Evolutionary conservation across 2,329 filamentous ascomycete genomes (phyloP), one percentile per base, ranked within the genome.

Genomic region (Hortaea werneckii): DNA sequence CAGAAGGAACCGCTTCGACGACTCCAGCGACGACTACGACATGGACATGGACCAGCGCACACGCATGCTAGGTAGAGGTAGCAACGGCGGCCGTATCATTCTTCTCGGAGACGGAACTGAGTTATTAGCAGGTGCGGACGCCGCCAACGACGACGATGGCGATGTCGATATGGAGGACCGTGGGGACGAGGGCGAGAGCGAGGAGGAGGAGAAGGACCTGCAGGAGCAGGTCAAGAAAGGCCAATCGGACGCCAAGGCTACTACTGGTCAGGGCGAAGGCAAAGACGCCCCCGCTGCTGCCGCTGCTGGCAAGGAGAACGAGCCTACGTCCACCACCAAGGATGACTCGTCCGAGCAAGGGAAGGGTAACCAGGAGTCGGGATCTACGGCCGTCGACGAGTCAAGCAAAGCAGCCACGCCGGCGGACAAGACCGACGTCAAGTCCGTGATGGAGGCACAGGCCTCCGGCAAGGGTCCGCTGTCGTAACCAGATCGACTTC

Each of bases 51-150:
- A 85, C 59, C 77, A 78, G 65, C 70, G 73, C 57, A 83, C 85
- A 61, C 78, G 79, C 53, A 71, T 78, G 58, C 73, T 81, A 67
- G 83, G 82, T 65, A 84, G 83, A 65, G 79, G 80, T 66, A 71
- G 73, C 32, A 40, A 37, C 29, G 46, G 47, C 48, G 87, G 88
- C 57, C 82, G 89, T 59, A 88, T 95, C 66, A 96, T 96, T 67
- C 82, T 95, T 64, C 79, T 98, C 57, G 89, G 90, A 56, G 89
- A 96, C 72, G 92, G 90, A 60, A 94, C 87, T 61, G 89, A 95
- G 73, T 80, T 94, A 65, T 75, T 89, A 61, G 87, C 87, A 57
- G 32, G 32, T 35, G 8, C 32, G n/a, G 87, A 92, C 67, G 85
- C 85, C 64, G 82, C 88, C 67, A 47, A 50, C 47, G 59, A 59